These are phyloP conservation scores for Mycogone perniciosa DNA, from an alignment of 2,329 filamentous ascomycete genomes.

Conservation along the genomic window DNA sequence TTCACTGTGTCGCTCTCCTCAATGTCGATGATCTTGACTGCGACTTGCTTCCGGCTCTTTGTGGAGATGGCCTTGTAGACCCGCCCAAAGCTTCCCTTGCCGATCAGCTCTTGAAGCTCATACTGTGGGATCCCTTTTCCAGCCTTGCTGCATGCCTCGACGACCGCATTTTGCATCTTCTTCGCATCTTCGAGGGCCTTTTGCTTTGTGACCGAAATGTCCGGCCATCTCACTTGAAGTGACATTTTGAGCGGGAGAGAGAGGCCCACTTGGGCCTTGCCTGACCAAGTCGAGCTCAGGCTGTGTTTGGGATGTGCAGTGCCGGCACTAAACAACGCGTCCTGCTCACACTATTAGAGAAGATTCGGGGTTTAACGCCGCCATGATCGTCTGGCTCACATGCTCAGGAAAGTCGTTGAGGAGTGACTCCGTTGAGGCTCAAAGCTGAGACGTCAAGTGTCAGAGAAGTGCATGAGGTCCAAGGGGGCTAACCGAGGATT, in stretches of 20 bases:
- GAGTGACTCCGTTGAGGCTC: neutral
- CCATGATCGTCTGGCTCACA: conserved; percentile 1
- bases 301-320: neutral
- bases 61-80: conserved; percentile 59
- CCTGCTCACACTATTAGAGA: conserved; percentile 1
- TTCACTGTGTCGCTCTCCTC: conserved; percentile 67
- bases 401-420: neutral
- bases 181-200: conserved; percentile 63
- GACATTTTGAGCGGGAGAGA: conserved; percentile 27
- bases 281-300: neutral
- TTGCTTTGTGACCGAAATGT: conserved; percentile 43
- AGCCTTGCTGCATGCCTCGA: conserved; percentile 53
- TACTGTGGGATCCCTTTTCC: conserved; percentile 59
- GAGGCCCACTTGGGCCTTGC: conserved; percentile 7
- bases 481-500: too few relatives aligned
- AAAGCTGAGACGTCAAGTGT: neutral
- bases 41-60: conserved; percentile 51
- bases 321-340: neutral
- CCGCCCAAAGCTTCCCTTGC: conserved; percentile 67
- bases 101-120: conserved; percentile 64
- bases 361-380: neutral
- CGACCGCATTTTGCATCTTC: conserved; percentile 60
- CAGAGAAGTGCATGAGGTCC: neutral
- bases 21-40: conserved; percentile 79
- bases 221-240: conserved; percentile 36